Conservation (phyloP, 371 early-diverging fungal genomes). For the Neoconidiobolus thromboides region DNA sequence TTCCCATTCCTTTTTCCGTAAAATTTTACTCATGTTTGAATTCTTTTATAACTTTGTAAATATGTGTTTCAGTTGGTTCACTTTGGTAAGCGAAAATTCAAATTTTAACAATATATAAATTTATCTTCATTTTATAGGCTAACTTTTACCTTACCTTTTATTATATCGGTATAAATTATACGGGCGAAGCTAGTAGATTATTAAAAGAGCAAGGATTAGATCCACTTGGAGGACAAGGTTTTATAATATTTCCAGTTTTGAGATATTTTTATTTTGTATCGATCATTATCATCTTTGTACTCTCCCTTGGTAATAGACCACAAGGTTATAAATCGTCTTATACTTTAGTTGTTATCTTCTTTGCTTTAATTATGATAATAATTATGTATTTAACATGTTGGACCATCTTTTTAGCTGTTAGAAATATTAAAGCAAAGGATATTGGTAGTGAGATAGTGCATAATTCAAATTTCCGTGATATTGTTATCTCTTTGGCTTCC, state of each 20-base stretch:
- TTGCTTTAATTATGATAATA: conserved; percentile 32
- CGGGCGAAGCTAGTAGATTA: neutral
- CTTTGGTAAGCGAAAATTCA: conserved; percentile 21
- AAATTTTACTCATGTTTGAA: conserved; percentile 38
- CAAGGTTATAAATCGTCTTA: conserved; percentile 54
- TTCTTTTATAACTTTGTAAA: conserved; percentile 38
- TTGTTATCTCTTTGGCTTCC: conserved; percentile 28
- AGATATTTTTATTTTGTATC: conserved; percentile 40
- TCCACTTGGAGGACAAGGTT: conserved; percentile 4
- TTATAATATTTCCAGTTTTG: conserved; percentile 22
- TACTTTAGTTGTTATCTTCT: conserved; percentile 29
- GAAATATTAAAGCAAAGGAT: conserved; percentile 1
- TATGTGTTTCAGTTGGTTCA: conserved; percentile 56
- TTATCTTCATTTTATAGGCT: conserved; percentile 20
- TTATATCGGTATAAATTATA: conserved; percentile 27
- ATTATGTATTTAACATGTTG: conserved; percentile 23
- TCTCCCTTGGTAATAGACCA: conserved; percentile 62
- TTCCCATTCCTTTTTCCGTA: conserved; percentile 34
- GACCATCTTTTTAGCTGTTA: conserved; percentile 4
- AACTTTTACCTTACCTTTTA: conserved; percentile 62
- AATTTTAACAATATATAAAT: neutral
- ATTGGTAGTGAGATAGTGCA: conserved; percentile 6
- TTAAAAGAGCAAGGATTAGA: neutral
- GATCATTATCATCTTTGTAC: conserved; percentile 38
- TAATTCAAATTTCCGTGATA: conserved; percentile 25